These are phyloP conservation scores for Butyriboletus regius DNA, from an alignment of 1,284 basidiomycete species.

Conservation along the genomic window DNA sequence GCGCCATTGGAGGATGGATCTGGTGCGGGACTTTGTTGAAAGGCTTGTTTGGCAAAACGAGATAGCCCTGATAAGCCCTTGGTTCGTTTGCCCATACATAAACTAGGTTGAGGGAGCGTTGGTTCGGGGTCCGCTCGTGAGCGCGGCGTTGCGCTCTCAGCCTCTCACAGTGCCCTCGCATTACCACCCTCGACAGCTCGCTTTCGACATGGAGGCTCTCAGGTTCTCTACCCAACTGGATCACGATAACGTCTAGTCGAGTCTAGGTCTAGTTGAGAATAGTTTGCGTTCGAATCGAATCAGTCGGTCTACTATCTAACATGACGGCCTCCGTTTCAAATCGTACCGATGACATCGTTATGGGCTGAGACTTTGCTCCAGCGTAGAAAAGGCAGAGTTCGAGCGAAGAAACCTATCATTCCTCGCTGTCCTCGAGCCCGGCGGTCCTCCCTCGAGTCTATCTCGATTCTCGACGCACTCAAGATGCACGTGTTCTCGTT, in stretches of 20 bases:
- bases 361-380: background rate
- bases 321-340: conserved; percentile 6
- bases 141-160: no score
- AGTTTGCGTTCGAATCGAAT: background rate
- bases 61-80: conserved; percentile 47
- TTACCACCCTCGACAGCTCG: background rate
- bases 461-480: conserved; percentile 8
- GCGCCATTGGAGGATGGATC: conserved; percentile 6
- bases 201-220: background rate
- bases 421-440: background rate
- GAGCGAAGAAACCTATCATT: background rate
- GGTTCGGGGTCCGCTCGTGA: background rate
- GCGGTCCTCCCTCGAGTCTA: conserved; percentile 15
- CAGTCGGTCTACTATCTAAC: conserved; percentile 6
- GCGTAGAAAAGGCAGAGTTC: conserved; percentile 11
- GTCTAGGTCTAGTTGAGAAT: background rate
- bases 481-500: conserved; percentile 19
- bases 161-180: no score
- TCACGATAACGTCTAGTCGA: background rate
- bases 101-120: background rate
- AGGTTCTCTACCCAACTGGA: background rate
- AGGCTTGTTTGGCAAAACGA: conserved; percentile 42
- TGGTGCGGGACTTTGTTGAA: conserved; percentile 23
- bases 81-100: conserved; percentile 34
- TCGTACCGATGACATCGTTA: conserved; percentile 1